Evolutionary conservation across 164 flowering plant species (phyloP).

Genomic region (Dillenia suffruticosa): DNA sequence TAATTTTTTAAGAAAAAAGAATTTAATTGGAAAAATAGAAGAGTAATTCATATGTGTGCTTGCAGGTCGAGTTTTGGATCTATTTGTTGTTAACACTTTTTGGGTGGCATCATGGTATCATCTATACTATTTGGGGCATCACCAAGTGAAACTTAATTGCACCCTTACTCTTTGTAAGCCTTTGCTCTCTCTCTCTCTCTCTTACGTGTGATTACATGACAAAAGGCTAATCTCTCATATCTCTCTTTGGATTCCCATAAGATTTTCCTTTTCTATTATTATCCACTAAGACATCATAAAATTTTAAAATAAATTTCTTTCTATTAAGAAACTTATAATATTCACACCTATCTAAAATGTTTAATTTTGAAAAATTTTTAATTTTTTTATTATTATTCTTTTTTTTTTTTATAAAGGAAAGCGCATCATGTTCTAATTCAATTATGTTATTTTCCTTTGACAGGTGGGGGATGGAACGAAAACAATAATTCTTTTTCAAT

Average conservation of each 20-base stretch:
- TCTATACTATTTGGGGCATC: conserved; percentile 15
- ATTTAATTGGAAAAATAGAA: no score
- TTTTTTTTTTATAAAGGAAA: no score
- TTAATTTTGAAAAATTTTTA: not conserved
- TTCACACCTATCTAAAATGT: not conserved
- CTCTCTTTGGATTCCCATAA: not conserved
- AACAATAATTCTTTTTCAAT: no score
- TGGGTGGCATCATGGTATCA: conserved; percentile 28
- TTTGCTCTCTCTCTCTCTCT: no score
- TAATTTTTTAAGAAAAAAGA: no score
- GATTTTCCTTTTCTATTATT: not conserved
- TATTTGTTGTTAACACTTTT: conserved; percentile 23
- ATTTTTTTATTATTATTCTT: no score
- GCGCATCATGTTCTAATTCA: not conserved
- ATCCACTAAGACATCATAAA: not conserved
- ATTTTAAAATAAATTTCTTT: not conserved
- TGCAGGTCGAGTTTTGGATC: conserved; percentile 25
- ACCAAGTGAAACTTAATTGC: no score
- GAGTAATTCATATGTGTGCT: not conserved
- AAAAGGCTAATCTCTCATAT: no score
- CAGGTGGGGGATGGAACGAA: conserved; percentile 1
- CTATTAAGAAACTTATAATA: no score
- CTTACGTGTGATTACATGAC: no score
- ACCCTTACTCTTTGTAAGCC: no score
- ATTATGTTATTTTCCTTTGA: not conserved